Evolutionary conservation across 495 filamentous ascomycete genomes (phyloP).

Genomic region (Xylaria longipes): DNA sequence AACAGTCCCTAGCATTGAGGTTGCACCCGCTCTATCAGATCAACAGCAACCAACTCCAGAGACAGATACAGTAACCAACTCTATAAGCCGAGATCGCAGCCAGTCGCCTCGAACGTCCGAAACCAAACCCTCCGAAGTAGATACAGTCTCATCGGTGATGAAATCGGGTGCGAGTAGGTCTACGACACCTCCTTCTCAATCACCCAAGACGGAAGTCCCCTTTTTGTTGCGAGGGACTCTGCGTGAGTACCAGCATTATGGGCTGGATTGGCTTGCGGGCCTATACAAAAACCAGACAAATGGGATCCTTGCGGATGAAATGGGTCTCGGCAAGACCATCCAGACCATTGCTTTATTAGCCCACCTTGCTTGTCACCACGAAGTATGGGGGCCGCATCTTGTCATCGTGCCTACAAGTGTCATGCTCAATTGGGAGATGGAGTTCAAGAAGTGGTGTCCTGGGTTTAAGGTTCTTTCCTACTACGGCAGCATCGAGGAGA

Average conservation of each 20-base stretch:
- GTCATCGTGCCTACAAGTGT: conserved; percentile 98
- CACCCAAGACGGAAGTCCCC: conserved; percentile 76
- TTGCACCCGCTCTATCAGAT: conserved; percentile 30
- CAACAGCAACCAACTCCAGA: conserved; percentile 40
- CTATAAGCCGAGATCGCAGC: conserved; percentile 51
- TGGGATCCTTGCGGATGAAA: conserved; percentile 98
- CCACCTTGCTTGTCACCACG: conserved; percentile 88
- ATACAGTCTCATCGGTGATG: conserved; percentile 69
- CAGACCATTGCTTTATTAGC: conserved; percentile 96
- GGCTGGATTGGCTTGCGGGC: conserved; percentile 93
- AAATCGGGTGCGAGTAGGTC: conserved; percentile 49
- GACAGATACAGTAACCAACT: conserved; percentile 45
- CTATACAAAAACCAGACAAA: conserved; percentile 94
- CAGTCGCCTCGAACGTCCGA: conserved; percentile 67
- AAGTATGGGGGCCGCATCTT: conserved; percentile 95
- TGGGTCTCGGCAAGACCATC: conserved; percentile 99
- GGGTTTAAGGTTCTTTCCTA: conserved; percentile 99
- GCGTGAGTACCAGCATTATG: conserved; percentile 95
- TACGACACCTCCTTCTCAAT: conserved; percentile 51
- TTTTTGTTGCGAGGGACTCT: conserved; percentile 89
- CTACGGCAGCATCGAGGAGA: conserved; percentile 91
- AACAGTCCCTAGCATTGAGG: conserved; percentile 34
- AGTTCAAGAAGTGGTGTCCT: conserved; percentile 99
- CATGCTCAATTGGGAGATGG: conserved; percentile 99
- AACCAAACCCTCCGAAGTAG: conserved; percentile 71